Evolutionary conservation across 208 protist genomes (phyloP), one percentile per base, ranked within the genome.

Genomic region (Wallacemonas sp.): DNA sequence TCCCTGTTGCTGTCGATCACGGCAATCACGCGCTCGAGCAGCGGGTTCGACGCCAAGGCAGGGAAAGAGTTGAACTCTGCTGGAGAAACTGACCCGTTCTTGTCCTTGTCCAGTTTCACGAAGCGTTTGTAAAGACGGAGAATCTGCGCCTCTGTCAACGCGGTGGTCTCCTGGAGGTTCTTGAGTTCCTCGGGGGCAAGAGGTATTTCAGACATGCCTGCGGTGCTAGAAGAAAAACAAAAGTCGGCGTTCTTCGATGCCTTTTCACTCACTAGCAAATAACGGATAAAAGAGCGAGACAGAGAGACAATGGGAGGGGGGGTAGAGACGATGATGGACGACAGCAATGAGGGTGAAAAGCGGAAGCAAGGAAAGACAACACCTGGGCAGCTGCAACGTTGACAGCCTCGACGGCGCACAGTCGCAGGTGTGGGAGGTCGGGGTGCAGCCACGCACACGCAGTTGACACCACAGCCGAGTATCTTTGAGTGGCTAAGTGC

Each of bases 51-150:
- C 33, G 77, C 80, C 11, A 97, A 72, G 2, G 78, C 81, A 9
- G 88, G 74, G 17, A 96, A 91, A 1, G 75, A 63, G 55, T 80
- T 81, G 54, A 97, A 88, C 39, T 85, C 76, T 26, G 89, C 83
- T 1, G 68, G 67, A 1, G 85, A 83, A 29, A 97, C 89, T 26
- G 63, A 74, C 1, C 93, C 93, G 1, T 72, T 87, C 27, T 80
- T 80, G 46, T 86, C 72, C 43, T 64, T 83, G 64, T 95, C 88
- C n/a, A 97, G 77, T 49, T 83, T 88, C n/a, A 55, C 49, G 47
- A 97, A 97, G 21, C 88, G 76, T 56, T 94, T 92, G 65, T 96
- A 81, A 8, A 97, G 78, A 0, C 85, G 80, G 32, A 83, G 48
- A 43, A 97, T 90, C 61, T 97, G 92, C 1, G 81, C 77, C 56